Percentiles rank a stretch among this genome's conserved stretches.
These are phyloP conservation scores for Colletotrichum sp. DNA, from an alignment of 2,329 filamentous ascomycete genomes.

Conservation along the genomic window DNA sequence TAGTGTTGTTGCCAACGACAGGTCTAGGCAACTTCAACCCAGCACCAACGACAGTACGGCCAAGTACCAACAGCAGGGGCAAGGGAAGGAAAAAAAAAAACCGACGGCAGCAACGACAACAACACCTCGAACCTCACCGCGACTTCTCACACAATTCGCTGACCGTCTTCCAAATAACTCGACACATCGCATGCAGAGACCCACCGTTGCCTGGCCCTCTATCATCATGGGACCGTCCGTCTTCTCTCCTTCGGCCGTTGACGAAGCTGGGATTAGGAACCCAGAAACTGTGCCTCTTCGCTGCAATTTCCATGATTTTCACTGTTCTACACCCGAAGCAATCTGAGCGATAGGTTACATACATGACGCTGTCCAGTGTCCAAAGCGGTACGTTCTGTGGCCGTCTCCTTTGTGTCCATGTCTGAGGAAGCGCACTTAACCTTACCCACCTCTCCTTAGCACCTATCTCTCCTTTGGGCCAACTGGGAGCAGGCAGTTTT, in stretches of 20 bases:
- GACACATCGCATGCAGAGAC: neutral
- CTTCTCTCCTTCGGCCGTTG: neutral
- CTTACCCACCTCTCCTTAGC: neutral
- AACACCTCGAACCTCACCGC: neutral
- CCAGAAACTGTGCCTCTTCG: neutral
- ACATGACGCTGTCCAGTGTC: neutral
- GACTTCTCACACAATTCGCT: neutral
- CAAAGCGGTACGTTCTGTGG: neutral
- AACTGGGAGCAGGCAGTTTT: neutral
- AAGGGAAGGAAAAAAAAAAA: neutral
- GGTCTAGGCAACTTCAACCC: neutral
- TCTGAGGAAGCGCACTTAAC: neutral
- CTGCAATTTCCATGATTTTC: neutral
- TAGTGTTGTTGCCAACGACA: neutral
- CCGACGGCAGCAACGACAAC: neutral
- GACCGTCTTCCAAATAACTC: neutral
- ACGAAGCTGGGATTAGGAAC: neutral
- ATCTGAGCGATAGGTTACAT: neutral
- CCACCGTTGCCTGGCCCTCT: neutral
- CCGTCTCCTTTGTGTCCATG: neutral
- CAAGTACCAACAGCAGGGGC: neutral
- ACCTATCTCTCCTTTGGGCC: neutral
- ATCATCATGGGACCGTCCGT: neutral
- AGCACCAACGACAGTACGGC: neutral
- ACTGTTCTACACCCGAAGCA: neutral